Percentiles rank a stretch among this genome's conserved stretches.
These are phyloP conservation scores for Chamaecyparis obtusa DNA, from an alignment of 75 land plant genomes.

Conservation along the genomic window DNA sequence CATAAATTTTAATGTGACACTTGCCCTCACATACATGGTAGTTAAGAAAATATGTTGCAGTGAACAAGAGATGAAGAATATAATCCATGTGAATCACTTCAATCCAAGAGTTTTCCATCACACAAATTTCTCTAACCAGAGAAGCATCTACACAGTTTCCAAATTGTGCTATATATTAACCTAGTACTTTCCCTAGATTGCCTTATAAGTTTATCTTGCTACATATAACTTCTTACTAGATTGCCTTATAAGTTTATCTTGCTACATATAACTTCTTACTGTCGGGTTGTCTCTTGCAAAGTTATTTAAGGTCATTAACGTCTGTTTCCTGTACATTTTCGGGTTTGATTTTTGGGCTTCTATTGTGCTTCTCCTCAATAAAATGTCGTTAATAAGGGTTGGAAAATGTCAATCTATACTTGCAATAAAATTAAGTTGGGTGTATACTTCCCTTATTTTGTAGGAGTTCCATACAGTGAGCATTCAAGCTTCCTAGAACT, in stretches of 20 bases:
- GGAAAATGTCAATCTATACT: neutral
- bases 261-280: neutral
- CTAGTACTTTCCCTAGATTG: neutral
- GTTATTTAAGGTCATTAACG: neutral
- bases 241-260: too few relatives aligned
- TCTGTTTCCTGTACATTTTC: neutral
- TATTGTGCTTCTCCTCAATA: neutral
- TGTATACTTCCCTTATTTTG: neutral
- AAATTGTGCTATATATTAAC: neutral
- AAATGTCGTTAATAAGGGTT: neutral
- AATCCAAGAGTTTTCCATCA: neutral
- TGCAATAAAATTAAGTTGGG: neutral
- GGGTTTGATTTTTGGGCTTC: neutral
- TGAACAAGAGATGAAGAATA: neutral
- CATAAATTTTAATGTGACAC: neutral
- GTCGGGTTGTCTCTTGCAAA: neutral
- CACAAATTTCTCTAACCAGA: neutral
- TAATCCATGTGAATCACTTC: neutral
- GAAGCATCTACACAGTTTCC: neutral
- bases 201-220: neutral
- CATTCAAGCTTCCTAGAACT: conserved; percentile 77
- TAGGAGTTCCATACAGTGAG: conserved; percentile 85
- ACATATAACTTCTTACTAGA: neutral
- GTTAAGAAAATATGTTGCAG: neutral
- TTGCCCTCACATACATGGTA: neutral